phyloP scores from a whole-genome alignment of 83 land plant genomes.

The Diphasiastrum complanatum region DNA sequence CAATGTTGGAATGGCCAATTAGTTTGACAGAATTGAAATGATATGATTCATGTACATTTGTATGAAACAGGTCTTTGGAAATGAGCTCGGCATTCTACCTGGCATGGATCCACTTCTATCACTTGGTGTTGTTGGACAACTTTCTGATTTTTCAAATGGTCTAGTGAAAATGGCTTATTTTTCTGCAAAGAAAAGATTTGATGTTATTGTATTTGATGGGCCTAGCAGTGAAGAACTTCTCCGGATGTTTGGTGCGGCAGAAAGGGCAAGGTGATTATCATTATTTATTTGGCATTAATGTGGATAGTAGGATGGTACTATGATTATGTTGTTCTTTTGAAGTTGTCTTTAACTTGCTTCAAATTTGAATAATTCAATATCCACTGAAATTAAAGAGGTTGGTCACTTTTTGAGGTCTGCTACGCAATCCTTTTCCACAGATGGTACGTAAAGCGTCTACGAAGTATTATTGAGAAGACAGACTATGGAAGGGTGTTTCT shows the following conservation, averaged over 20 bases:
- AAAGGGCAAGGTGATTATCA: slow-evolving; percentile 54
- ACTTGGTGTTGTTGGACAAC: slow-evolving; percentile 40
- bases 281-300: not conserved
- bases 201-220: slow-evolving; percentile 80
- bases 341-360: too few relatives aligned
- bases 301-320: not conserved
- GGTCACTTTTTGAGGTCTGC: not conserved
- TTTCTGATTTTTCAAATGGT: slow-evolving; percentile 40
- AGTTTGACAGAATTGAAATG: too few relatives aligned
- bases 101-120: slow-evolving; percentile 91
- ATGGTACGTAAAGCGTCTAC: slow-evolving; percentile 73
- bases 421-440: slow-evolving; percentile 22
- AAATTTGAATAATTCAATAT: too few relatives aligned
- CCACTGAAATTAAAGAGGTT: too few relatives aligned
- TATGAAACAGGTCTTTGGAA: slow-evolving; percentile 58
- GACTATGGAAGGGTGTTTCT: slow-evolving; percentile 76
- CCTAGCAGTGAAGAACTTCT: slow-evolving; percentile 67
- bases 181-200: slow-evolving; percentile 39
- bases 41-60: not conserved
- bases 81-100: slow-evolving; percentile 88
- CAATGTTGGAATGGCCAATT: too few relatives aligned
- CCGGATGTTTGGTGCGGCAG: slow-evolving; percentile 62
- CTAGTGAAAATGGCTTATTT: slow-evolving; percentile 17
- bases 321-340: slow-evolving; percentile 2
- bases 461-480: slow-evolving; percentile 78